Evolutionary conservation across 768 basidiomycete species (phyloP).

Genomic region (Suillus ampliporus): DNA sequence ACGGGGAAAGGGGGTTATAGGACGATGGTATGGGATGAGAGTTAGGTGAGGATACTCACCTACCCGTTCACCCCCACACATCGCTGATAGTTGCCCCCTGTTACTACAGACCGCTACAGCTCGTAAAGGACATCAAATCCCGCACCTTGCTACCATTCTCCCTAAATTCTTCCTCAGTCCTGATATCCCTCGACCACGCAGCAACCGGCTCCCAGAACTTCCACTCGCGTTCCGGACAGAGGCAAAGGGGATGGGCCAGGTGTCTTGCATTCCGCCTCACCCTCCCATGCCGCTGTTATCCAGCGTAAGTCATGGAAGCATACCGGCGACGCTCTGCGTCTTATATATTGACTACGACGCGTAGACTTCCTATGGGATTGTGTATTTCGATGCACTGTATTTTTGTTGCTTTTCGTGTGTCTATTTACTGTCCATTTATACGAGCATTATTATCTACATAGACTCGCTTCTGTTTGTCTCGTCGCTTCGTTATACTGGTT

Average conservation of each 20-base stretch:
- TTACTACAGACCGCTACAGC: slow-evolving; percentile 56
- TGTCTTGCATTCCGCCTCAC: background rate
- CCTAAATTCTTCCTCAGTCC: slow-evolving; percentile 10
- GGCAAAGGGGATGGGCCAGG: slow-evolving; percentile 21
- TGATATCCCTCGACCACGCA: slow-evolving; percentile 67
- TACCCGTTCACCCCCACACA: background rate
- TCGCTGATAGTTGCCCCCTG: slow-evolving; percentile 7
- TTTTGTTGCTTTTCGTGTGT: no score
- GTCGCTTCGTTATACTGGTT: no score
- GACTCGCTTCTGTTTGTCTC: no score
- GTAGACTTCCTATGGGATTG: slow-evolving; percentile 64
- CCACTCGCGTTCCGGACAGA: slow-evolving; percentile 55
- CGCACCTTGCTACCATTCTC: background rate
- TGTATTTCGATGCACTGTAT: no score
- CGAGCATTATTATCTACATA: no score
- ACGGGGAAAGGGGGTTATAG: slow-evolving; percentile 11
- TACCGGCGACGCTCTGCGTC: slow-evolving; percentile 48
- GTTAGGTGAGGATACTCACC: slow-evolving; percentile 40
- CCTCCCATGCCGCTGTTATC: slow-evolving; percentile 9
- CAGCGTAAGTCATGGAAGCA: slow-evolving; percentile 19
- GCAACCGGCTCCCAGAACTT: slow-evolving; percentile 56
- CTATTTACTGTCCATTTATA: no score
- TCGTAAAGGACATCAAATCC: slow-evolving; percentile 63
- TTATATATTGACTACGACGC: slow-evolving; percentile 63
- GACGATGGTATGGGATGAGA: slow-evolving; percentile 63